A percentile compares a stretch with the other conserved stretches of the same genome.
These are phyloP conservation scores for Fusarium sp. DNA, from an alignment of 2,329 filamentous ascomycete species.

Conservation along the genomic window DNA sequence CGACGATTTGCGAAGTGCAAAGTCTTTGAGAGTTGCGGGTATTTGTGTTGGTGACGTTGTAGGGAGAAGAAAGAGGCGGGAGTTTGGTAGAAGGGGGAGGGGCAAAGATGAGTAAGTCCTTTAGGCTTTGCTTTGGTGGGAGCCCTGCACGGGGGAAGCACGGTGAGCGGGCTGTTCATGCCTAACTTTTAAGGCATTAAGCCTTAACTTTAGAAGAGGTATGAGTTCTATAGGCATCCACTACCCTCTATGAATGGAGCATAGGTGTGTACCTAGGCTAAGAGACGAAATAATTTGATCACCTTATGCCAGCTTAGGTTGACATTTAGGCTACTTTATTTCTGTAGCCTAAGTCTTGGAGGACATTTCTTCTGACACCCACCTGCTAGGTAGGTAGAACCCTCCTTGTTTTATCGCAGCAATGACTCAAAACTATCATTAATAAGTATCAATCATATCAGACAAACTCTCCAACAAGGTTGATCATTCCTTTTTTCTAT, in stretches of 20 bases:
- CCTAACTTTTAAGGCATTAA: conserved; percentile 22
- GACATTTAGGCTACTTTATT: no score
- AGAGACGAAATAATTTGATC: no score
- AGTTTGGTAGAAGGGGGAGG: conserved; percentile 35
- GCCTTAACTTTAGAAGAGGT: neutral
- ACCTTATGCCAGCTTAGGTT: no score
- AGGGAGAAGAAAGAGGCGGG: conserved; percentile 30
- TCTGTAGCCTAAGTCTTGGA: no score
- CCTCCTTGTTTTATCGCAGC: neutral
- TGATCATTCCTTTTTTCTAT: neutral
- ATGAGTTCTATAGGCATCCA: conserved; percentile 32
- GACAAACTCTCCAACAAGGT: neutral
- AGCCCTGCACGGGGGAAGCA: conserved; percentile 17
- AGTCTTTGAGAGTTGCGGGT: conserved; percentile 33
- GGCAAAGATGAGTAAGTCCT: conserved; percentile 42
- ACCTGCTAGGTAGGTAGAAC: no score
- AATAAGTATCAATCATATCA: neutral
- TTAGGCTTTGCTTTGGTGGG: conserved; percentile 8
- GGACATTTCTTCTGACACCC: no score
- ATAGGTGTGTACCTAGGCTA: neutral
- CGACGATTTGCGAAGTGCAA: conserved; percentile 38
- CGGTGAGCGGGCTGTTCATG: neutral
- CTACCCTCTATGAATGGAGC: conserved; percentile 26
- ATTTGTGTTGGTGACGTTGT: conserved; percentile 44
- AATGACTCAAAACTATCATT: neutral